These are phyloP conservation scores for Haplosporangium sp. DNA, from an alignment of 371 early-diverging fungal species.

Conservation along the genomic window DNA sequence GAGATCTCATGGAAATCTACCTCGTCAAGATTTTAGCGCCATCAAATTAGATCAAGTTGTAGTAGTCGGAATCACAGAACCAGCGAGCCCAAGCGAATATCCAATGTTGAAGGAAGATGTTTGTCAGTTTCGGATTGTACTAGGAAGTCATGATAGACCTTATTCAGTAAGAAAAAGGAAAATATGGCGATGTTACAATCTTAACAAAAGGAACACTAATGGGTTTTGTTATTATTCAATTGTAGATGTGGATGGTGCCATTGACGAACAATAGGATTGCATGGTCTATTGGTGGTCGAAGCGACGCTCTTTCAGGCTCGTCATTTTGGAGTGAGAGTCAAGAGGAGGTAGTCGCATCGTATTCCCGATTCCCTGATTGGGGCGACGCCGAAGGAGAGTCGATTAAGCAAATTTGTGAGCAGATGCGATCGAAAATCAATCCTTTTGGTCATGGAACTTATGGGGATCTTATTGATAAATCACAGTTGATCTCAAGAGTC, in stretches of 20 bases:
- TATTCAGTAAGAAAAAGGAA: constrained; percentile 32
- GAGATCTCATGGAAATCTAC: constrained; percentile 39
- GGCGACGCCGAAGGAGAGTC: constrained; percentile 44
- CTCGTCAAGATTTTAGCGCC: constrained; percentile 44
- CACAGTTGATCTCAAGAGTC: constrained; percentile 46
- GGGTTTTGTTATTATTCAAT: background rate
- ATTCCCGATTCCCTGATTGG: constrained; percentile 41
- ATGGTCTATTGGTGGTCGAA: constrained; percentile 51
- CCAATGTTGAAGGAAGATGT: constrained; percentile 51
- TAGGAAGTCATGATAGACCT: constrained; percentile 41
- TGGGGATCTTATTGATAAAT: constrained; percentile 46
- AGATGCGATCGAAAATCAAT: constrained; percentile 36
- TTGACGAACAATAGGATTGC: constrained; percentile 45
- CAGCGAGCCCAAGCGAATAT: constrained; percentile 28
- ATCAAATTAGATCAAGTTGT: constrained; percentile 53
- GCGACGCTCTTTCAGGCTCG: constrained; percentile 25
- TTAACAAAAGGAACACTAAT: too few relatives aligned
- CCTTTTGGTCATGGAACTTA: constrained; percentile 51
- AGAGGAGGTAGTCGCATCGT: constrained; percentile 36
- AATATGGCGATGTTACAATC: too few relatives aligned
- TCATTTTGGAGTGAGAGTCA: constrained; percentile 45
- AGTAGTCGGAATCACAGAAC: constrained; percentile 46
- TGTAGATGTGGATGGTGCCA: constrained; percentile 55
- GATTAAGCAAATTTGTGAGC: constrained; percentile 46
- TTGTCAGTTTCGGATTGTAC: constrained; percentile 51